phyloP scores from a whole-genome alignment of 2,329 filamentous ascomycete species.

The Boeremia exigua region DNA sequence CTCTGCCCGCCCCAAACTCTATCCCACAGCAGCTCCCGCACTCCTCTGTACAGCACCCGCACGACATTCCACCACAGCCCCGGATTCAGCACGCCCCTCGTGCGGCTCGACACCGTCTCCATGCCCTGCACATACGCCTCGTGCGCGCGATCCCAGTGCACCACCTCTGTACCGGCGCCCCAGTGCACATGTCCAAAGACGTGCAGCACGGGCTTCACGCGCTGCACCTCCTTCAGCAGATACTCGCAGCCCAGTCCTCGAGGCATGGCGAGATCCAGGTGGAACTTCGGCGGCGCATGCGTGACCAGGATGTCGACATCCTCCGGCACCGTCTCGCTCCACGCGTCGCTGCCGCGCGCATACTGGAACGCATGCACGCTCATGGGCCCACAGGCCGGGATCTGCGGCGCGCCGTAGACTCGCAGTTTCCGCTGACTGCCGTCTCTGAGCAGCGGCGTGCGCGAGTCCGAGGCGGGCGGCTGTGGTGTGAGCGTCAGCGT shows the following conservation, averaged over 20 bases:
- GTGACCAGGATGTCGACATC: constrained; percentile 82
- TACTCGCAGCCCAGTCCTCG: constrained; percentile 71
- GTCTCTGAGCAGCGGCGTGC: constrained; percentile 30
- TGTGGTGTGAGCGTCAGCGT: constrained; percentile 59
- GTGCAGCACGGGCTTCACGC: constrained; percentile 75
- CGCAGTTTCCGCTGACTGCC: constrained; percentile 61
- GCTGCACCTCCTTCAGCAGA: constrained; percentile 74
- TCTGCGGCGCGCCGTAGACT: constrained; percentile 81
- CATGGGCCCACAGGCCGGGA: constrained; percentile 74
- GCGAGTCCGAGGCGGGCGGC: background rate
- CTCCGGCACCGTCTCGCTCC: constrained; percentile 72
- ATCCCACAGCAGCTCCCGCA: constrained; percentile 65
- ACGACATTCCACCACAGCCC: constrained; percentile 59
- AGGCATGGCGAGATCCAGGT: constrained; percentile 67
- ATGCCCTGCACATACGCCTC: constrained; percentile 72
- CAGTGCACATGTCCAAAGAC: constrained; percentile 87
- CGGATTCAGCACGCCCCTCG: constrained; percentile 47
- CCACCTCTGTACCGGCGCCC: constrained; percentile 71
- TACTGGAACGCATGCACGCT: constrained; percentile 81
- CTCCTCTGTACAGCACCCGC: constrained; percentile 59
- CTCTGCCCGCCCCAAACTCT: constrained; percentile 63
- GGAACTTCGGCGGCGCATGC: constrained; percentile 77
- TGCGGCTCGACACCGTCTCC: constrained; percentile 47
- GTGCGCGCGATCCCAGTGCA: constrained; percentile 79
- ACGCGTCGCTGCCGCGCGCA: constrained; percentile 67